Evolutionary conservation across 257 asterid genomes (phyloP).

Genomic region (Gynochthodes officinalis): DNA sequence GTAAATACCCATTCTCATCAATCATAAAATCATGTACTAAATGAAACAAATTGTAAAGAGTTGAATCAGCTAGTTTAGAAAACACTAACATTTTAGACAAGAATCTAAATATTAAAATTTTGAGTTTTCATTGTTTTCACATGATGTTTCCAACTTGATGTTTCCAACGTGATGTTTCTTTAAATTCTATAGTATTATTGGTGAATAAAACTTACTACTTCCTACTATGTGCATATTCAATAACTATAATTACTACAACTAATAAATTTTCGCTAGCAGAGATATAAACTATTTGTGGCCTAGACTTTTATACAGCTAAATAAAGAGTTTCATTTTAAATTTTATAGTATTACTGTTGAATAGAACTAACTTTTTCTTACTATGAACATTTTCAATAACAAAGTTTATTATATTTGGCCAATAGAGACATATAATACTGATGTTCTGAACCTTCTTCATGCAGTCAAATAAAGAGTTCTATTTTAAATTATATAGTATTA

Average conservation of each 20-base stretch:
- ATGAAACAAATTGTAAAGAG: not conserved
- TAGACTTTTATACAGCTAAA: too few relatives aligned
- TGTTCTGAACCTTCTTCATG: not conserved
- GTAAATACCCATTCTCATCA: not conserved
- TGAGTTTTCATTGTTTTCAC: not conserved
- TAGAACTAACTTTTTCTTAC: not conserved
- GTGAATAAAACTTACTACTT: not conserved
- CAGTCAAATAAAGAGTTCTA: not conserved
- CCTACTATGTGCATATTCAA: too few relatives aligned
- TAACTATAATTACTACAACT: too few relatives aligned
- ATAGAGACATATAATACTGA: too few relatives aligned
- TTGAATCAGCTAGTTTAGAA: not conserved
- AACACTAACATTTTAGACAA: not conserved
- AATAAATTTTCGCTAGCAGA: too few relatives aligned
- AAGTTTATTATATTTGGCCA: not conserved
- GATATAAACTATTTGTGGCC: too few relatives aligned
- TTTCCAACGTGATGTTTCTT: too few relatives aligned
- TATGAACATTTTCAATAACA: not conserved
- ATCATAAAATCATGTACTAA: not conserved
- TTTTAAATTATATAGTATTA: too few relatives aligned
- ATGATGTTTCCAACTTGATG: too few relatives aligned
- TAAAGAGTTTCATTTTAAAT: too few relatives aligned
- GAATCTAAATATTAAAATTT: not conserved
- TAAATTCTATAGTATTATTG: not conserved
- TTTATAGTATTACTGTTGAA: too few relatives aligned